Base-by-base conservation (phyloP, 2,329 filamentous ascomycete genomes). In the Sclerotinia nivalis region DNA sequence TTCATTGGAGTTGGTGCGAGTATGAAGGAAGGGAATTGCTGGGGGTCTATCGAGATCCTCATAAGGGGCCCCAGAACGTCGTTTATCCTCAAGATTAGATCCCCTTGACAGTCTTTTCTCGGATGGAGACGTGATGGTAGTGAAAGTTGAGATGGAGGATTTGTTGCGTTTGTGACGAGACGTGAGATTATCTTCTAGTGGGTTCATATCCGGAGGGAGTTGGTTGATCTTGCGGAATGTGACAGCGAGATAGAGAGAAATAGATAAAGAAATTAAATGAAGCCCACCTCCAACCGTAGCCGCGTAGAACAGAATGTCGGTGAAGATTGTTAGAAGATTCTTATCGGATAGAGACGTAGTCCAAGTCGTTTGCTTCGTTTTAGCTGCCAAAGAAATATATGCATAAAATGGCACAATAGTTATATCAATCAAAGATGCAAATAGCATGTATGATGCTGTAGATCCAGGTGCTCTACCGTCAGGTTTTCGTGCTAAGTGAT, bases 151-250 rank as follows among this genome's bases (percentile, higher is more conserved):
- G 10, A 78, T 73, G 7, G 77, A 78, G 18, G 85, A 87, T 74
- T 87, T 88, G 78, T 92, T 94, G 77, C 91, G 88, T 83, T 93
- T 94, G 81, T 96, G 93, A 34, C 90, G 87, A 15, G 92, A 89
- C 1, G 93, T 97, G 70, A 97, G 82, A 76, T 95, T 90, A 74
- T 92, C 88, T 78, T 97, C 94, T 20, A 98, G 84, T 1, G 95
- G 95, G 78, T 98, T 98, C 91, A 97, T 93, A 77, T 98, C 95
- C 0, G 95, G 94, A 8, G 95, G 95, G 79, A 97, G 86, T 28
- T 85, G 84, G 7, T 89, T 85, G 76, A 98, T 97, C 77, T 91
- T 91, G 54, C 90, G 88, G 87, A 97, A 98, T 74, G 91, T 87
- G 66, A 92, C 79, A 22, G 89, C 88, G 37, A 98, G 84, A 81